These are phyloP conservation scores for Zygosaccharomyces pseudorouxii DNA, from an alignment of 805 yeast species.

Conservation along the genomic window DNA sequence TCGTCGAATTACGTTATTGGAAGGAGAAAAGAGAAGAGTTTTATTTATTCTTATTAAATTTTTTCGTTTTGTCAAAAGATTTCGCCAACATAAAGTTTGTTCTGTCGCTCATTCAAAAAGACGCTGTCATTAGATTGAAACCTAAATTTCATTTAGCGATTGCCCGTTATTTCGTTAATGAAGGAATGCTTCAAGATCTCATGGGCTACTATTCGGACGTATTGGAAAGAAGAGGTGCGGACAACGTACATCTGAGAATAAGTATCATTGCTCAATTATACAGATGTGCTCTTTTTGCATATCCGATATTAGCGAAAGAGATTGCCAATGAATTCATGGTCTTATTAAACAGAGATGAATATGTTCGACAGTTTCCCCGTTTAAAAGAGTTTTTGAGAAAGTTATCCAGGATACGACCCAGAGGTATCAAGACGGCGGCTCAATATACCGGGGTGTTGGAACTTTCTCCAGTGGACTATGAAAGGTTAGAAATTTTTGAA, in stretches of 20 bases:
- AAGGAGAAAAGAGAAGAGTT: conserved; percentile 11
- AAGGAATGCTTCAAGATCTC: conserved; percentile 18
- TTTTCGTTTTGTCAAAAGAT: conserved; percentile 17
- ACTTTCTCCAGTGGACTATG: conserved; percentile 12
- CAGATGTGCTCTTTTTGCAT: conserved; percentile 19
- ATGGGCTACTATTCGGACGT: conserved; percentile 18
- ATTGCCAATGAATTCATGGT: conserved; percentile 24
- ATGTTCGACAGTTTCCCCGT: conserved; percentile 16
- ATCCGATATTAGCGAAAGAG: conserved; percentile 22
- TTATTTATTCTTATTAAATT: conserved; percentile 17
- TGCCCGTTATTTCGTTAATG: conserved; percentile 22
- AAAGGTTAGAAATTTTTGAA: conserved; percentile 10
- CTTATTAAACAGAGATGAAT: conserved; percentile 11
- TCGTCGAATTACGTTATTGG: conserved; percentile 1
- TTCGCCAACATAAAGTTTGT: conserved; percentile 12
- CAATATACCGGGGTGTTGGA: conserved; percentile 1
- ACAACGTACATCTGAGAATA: conserved; percentile 8
- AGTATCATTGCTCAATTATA: conserved; percentile 21
- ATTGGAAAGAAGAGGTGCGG: conserved; percentile 7
- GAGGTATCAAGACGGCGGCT: conserved; percentile 10
- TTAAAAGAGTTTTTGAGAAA: conserved; percentile 5
- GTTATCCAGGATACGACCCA: conserved; percentile 3
- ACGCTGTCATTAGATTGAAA: conserved; percentile 13
- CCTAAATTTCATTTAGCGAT: conserved; percentile 17
- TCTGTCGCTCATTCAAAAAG: conserved; percentile 13